Percentiles rank a stretch among this genome's conserved stretches.
Conservation (phyloP, 805 yeast species). For the Kodamaea hsintzibuensis region DNA sequence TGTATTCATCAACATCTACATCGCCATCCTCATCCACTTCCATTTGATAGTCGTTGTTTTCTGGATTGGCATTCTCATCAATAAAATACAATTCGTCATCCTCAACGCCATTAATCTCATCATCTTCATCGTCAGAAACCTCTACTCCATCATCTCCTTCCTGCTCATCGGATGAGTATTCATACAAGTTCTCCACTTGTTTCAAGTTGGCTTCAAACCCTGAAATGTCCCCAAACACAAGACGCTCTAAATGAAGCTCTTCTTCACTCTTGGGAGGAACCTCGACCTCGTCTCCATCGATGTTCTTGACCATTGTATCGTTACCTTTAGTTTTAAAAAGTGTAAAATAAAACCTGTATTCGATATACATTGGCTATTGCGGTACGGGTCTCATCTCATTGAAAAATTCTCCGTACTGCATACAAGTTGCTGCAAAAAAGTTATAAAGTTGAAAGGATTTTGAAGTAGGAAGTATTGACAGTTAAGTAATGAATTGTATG, state of each 20-base stretch:
- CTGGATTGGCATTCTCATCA: constrained; percentile 44
- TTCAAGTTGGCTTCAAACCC: constrained; percentile 69
- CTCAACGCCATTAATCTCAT: constrained; percentile 24
- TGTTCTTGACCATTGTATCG: constrained; percentile 13
- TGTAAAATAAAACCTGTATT: background rate
- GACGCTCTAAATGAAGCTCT: constrained; percentile 73
- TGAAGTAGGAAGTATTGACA: background rate
- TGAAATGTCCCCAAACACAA: constrained; percentile 86
- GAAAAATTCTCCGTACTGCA: constrained; percentile 1
- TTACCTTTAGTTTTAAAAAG: background rate
- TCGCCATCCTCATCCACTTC: constrained; percentile 20
- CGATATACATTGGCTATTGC: background rate
- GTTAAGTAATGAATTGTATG: too few species aligned
- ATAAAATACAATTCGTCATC: constrained; percentile 44
- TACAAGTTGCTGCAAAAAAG: background rate
- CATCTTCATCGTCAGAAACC: constrained; percentile 16
- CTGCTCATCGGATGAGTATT: constrained; percentile 42
- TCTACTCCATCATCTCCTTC: constrained; percentile 10
- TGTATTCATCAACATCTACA: constrained; percentile 35
- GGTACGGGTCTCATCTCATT: background rate
- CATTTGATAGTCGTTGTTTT: constrained; percentile 24
- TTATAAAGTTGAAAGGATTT: background rate
- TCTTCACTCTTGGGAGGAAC: constrained; percentile 80
- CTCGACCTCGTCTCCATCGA: constrained; percentile 21
- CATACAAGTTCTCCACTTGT: constrained; percentile 57